phyloP scores from a whole-genome alignment of 78 protist genomes.

The Monocercomonoides exilis region DNA sequence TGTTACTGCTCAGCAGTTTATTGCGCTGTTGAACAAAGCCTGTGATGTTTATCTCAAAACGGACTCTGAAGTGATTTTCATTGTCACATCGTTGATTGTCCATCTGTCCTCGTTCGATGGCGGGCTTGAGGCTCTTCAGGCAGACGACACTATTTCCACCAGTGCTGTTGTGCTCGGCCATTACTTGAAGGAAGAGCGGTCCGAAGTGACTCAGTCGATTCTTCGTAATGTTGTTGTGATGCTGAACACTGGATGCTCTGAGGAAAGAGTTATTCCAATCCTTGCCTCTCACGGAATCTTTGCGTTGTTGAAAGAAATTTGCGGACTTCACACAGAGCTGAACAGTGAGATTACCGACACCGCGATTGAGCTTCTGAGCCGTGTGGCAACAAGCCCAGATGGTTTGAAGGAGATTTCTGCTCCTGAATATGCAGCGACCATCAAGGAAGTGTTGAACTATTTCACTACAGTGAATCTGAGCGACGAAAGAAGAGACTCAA shows the following conservation, averaged over 20 bases:
- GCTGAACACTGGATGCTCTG: not conserved
- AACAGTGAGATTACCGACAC: not conserved
- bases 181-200: not conserved
- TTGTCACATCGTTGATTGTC: not conserved
- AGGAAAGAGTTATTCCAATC: not conserved
- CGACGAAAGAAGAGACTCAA: not conserved
- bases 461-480: not conserved
- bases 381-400: not conserved
- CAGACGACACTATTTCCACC: not conserved
- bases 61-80: not conserved
- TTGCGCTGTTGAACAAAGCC: not conserved
- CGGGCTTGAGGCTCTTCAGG: not conserved
- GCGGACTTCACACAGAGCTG: not conserved
- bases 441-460: not conserved
- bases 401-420: not conserved
- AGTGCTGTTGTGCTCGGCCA: not conserved
- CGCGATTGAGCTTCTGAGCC: not conserved
- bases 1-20: not conserved
- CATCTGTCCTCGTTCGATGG: not conserved
- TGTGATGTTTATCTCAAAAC: not conserved
- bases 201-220: not conserved
- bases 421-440: not conserved
- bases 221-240: not conserved
- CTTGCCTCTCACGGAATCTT: not conserved
- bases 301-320: not conserved